Conservation (phyloP, 495 filamentous ascomycete species). For the Astrothelium macrocarpum region DNA sequence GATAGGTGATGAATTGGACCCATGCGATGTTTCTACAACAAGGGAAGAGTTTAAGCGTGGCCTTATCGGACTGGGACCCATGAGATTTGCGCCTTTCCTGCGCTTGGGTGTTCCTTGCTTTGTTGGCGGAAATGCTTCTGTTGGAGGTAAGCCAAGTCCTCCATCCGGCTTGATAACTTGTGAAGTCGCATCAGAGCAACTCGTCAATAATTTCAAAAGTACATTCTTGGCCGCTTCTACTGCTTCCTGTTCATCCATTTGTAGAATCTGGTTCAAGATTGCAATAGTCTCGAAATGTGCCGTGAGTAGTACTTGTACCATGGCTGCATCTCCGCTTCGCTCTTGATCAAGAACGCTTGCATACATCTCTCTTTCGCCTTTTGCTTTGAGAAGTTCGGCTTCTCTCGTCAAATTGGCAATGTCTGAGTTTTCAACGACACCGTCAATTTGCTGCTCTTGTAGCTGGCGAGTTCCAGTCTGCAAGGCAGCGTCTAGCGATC, state of each 20-base stretch:
- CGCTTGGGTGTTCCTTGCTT: slow-evolving; percentile 64
- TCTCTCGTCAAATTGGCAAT: slow-evolving; percentile 65
- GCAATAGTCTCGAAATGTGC: slow-evolving; percentile 87
- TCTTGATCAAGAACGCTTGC: slow-evolving; percentile 74
- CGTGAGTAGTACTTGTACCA: slow-evolving; percentile 70
- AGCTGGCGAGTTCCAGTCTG: slow-evolving; percentile 76
- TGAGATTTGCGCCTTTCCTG: slow-evolving; percentile 47
- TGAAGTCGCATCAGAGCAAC: slow-evolving; percentile 58
- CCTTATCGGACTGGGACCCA: slow-evolving; percentile 29
- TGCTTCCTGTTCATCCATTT: slow-evolving; percentile 73
- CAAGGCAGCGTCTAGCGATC: slow-evolving; percentile 73
- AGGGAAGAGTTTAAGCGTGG: slow-evolving; percentile 29
- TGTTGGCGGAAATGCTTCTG: slow-evolving; percentile 55
- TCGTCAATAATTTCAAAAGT: slow-evolving; percentile 66
- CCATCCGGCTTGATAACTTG: slow-evolving; percentile 89
- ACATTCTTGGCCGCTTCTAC: slow-evolving; percentile 69
- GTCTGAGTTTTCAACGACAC: slow-evolving; percentile 57
- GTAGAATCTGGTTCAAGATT: slow-evolving; percentile 67
- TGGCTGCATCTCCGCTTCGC: slow-evolving; percentile 63
- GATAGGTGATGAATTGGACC: slow-evolving; percentile 40
- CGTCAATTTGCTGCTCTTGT: slow-evolving; percentile 51
- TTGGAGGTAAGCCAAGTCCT: slow-evolving; percentile 43
- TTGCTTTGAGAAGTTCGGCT: slow-evolving; percentile 71
- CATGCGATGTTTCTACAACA: slow-evolving; percentile 32
- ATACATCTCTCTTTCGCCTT: slow-evolving; percentile 73